phyloP scores from a whole-genome alignment of 805 yeast genomes.

The Lipomyces chichibuensis region DNA sequence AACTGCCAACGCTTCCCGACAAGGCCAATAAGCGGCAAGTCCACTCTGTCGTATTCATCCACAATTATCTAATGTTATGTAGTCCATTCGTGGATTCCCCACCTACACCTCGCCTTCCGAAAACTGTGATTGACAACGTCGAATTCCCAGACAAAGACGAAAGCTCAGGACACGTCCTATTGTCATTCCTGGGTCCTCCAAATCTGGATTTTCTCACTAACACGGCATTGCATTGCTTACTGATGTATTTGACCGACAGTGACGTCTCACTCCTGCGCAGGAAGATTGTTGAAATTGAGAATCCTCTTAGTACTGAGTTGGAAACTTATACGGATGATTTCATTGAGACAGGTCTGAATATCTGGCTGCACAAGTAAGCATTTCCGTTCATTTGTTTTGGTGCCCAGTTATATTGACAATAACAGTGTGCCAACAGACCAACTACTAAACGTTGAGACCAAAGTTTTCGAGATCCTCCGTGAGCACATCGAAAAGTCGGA shows the following conservation, averaged over 20 bases:
- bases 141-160: conserved; percentile 91
- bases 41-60: not conserved
- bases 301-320: conserved; percentile 76
- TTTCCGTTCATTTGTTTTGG: not conserved
- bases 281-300: conserved; percentile 74
- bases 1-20: conserved; percentile 46
- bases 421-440: conserved; percentile 76
- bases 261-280: conserved; percentile 76
- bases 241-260: conserved; percentile 73
- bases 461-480: conserved; percentile 55
- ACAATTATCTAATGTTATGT: conserved; percentile 7
- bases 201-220: conserved; percentile 55
- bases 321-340: conserved; percentile 76
- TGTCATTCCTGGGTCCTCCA: conserved; percentile 84
- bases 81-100: conserved; percentile 80
- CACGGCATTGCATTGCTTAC: conserved; percentile 71
- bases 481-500: conserved; percentile 54
- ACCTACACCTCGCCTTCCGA: conserved; percentile 50
- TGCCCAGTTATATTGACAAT: conserved; percentile 41
- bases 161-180: conserved; percentile 69
- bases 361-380: conserved; percentile 39
- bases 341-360: conserved; percentile 59
- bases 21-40: conserved; percentile 11
- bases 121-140: conserved; percentile 53
- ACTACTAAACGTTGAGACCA: conserved; percentile 57